Evolutionary conservation across 2,329 filamentous ascomycete species (phyloP).

Genomic region (Fusarium liriodendri): DNA sequence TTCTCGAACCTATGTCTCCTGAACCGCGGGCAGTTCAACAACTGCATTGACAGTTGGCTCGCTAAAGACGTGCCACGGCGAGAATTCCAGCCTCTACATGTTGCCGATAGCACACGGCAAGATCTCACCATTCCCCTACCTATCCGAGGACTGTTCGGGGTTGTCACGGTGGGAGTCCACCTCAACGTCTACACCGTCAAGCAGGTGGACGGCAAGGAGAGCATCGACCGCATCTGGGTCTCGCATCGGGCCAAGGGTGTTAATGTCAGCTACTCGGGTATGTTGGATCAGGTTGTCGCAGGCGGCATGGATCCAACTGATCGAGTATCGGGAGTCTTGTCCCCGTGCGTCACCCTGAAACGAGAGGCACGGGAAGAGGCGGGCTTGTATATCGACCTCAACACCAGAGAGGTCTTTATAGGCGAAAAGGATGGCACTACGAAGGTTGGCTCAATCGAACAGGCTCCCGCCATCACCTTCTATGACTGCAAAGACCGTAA

Average conservation of each 20-base stretch:
- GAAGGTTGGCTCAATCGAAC: conserved; percentile 38
- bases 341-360: conserved; percentile 43
- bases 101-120: conserved; percentile 28
- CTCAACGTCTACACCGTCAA: conserved; percentile 50
- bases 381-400: conserved; percentile 41
- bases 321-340: conserved; percentile 30
- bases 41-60: conserved; percentile 44
- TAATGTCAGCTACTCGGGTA: conserved; percentile 47
- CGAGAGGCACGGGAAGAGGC: conserved; percentile 52
- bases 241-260: conserved; percentile 44
- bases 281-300: conserved; percentile 52
- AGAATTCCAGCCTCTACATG: conserved; percentile 47
- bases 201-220: conserved; percentile 30
- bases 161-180: conserved; percentile 52
- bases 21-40: conserved; percentile 42
- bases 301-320: conserved; percentile 49
- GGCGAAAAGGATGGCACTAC: neutral
- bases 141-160: conserved; percentile 49
- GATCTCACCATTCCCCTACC: conserved; percentile 47
- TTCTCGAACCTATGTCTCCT: conserved; percentile 41
- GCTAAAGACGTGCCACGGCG: conserved; percentile 19
- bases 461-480: conserved; percentile 46
- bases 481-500: conserved; percentile 48
- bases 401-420: conserved; percentile 30
- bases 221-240: conserved; percentile 49